These are phyloP conservation scores for Microbotryum scabiosae DNA, from an alignment of 1,284 basidiomycete species.

Conservation along the genomic window DNA sequence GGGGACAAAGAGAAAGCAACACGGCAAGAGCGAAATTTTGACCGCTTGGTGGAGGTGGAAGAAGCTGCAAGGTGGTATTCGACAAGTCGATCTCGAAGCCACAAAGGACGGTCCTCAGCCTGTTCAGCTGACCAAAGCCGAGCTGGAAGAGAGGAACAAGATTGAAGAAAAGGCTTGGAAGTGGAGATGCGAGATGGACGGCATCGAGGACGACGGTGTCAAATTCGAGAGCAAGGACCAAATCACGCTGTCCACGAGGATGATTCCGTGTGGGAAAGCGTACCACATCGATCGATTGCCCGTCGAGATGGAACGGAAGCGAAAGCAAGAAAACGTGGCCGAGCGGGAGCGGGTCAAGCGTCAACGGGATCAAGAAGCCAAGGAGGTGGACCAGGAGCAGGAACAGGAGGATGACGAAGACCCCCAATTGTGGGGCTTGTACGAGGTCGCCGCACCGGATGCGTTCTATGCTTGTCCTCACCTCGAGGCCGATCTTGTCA, in stretches of 20 bases:
- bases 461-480: slow-evolving; percentile 19
- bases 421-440: slow-evolving; percentile 11
- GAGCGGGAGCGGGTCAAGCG: not conserved
- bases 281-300: slow-evolving; percentile 25
- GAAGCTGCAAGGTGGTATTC: not conserved
- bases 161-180: slow-evolving; percentile 20
- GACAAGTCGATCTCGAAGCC: not conserved
- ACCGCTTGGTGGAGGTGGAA: slow-evolving; percentile 17
- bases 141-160: not conserved
- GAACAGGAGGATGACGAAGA: slow-evolving; percentile 3
- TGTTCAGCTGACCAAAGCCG: not conserved
- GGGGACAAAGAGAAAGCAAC: not conserved
- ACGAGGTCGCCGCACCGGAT: slow-evolving; percentile 14
- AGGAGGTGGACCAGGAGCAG: not conserved
- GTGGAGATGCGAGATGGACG: slow-evolving; percentile 4
- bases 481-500: slow-evolving; percentile 13
- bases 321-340: not conserved
- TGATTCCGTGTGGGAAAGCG: slow-evolving; percentile 14
- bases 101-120: not conserved
- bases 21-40: slow-evolving; percentile 4
- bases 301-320: not conserved
- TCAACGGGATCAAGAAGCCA: not conserved
- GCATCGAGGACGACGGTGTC: not conserved
- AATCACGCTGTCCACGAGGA: not conserved
- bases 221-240: not conserved